Conservation (phyloP, 805 yeast species). For the Jamesozyma jinghongensis region DNA sequence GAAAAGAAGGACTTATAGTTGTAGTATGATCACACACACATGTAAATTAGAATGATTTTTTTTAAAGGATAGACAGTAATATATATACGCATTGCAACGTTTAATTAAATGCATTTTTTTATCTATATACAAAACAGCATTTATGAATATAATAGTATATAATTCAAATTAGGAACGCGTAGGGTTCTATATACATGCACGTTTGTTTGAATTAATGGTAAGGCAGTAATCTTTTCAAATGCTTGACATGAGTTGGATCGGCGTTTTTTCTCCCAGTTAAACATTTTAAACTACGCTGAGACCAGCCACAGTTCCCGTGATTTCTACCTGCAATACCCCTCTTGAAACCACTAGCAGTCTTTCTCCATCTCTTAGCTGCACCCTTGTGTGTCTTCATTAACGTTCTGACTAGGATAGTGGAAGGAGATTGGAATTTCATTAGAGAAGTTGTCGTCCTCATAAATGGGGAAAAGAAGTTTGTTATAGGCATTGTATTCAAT, state of each 20-base stretch:
- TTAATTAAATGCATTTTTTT: too few relatives aligned
- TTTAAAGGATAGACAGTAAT: neutral
- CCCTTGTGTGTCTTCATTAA: slow-evolving; percentile 74
- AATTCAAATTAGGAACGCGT: too few relatives aligned
- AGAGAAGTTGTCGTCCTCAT: slow-evolving; percentile 1
- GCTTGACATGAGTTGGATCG: slow-evolving; percentile 47
- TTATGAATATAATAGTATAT: too few relatives aligned
- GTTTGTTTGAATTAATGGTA: slow-evolving; percentile 17
- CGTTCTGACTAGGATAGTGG: slow-evolving; percentile 25
- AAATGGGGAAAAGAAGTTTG: slow-evolving; percentile 2
- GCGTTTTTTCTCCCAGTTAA: slow-evolving; percentile 54
- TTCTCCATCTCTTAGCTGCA: slow-evolving; percentile 79
- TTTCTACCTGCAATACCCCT: slow-evolving; percentile 77
- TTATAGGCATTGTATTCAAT: slow-evolving; percentile 1
- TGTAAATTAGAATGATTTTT: neutral
- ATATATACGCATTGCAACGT: neutral
- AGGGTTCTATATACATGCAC: neutral
- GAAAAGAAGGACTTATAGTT: slow-evolving; percentile 13
- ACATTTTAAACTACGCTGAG: slow-evolving; percentile 47
- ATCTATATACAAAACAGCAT: too few relatives aligned
- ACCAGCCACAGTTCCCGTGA: slow-evolving; percentile 90
- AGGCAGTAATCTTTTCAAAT: slow-evolving; percentile 48
- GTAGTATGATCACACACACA: too few relatives aligned
- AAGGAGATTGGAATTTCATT: slow-evolving; percentile 6
- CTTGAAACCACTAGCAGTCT: slow-evolving; percentile 57